These are phyloP conservation scores for Saxophila tyrrhenica DNA, from an alignment of 495 filamentous ascomycete species.

Conservation along the genomic window DNA sequence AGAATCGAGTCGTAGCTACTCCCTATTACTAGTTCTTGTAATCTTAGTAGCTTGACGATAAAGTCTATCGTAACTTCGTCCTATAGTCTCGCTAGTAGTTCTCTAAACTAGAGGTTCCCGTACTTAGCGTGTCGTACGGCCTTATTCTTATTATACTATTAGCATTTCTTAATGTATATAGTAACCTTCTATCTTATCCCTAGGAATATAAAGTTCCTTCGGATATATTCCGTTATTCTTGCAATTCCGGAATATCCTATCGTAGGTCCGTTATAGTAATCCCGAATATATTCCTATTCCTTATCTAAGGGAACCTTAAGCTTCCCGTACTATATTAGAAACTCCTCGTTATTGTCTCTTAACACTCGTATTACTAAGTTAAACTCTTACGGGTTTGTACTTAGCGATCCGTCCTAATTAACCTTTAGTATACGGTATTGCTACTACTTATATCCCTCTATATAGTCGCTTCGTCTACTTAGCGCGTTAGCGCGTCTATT, in stretches of 20 bases:
- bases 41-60: slow-evolving; percentile 6
- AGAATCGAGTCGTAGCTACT: slow-evolving; percentile 5
- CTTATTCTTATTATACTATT: slow-evolving; percentile 11
- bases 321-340: background rate
- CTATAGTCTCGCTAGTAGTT: slow-evolving; percentile 16
- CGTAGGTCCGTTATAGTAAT: slow-evolving; percentile 2
- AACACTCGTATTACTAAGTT: background rate
- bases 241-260: slow-evolving; percentile 5
- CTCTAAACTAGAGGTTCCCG: slow-evolving; percentile 18
- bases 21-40: background rate
- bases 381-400: background rate
- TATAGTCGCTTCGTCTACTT: slow-evolving; percentile 9
- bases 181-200: slow-evolving; percentile 8
- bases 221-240: slow-evolving; percentile 1
- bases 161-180: slow-evolving; percentile 11
- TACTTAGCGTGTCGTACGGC: slow-evolving; percentile 6
- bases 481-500: slow-evolving; percentile 17
- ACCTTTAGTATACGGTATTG: background rate
- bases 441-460: background rate
- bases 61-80: slow-evolving; percentile 20
- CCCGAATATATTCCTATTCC: background rate
- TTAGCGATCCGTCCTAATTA: background rate
- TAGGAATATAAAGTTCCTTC: slow-evolving; percentile 9
- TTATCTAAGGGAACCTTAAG: background rate
- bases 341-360: background rate